phyloP scores from a whole-genome alignment of 768 basidiomycete genomes.

The Omphalotus guepiniiformis region DNA sequence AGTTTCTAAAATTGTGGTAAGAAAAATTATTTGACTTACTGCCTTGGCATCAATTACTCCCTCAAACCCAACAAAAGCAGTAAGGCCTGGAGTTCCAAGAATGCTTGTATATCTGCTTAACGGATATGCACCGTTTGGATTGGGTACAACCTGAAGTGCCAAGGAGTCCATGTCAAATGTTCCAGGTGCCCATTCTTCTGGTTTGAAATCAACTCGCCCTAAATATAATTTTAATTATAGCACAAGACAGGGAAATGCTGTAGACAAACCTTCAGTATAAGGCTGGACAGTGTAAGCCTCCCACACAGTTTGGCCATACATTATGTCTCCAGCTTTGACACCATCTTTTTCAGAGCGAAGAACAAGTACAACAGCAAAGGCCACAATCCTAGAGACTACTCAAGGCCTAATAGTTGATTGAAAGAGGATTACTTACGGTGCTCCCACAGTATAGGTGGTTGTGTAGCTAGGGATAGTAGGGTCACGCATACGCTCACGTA shows the following conservation, averaged over 20 bases:
- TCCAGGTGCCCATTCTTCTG: slow-evolving; percentile 12
- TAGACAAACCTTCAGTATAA: slow-evolving; percentile 18
- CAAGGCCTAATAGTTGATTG: background rate
- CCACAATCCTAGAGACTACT: slow-evolving; percentile 8
- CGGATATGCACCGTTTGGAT: slow-evolving; percentile 20
- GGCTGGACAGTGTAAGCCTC: slow-evolving; percentile 19
- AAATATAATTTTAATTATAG: background rate
- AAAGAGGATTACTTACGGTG: slow-evolving; percentile 12
- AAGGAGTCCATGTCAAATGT: slow-evolving; percentile 21
- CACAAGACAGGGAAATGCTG: too few relatives aligned
- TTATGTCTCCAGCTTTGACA: slow-evolving; percentile 23
- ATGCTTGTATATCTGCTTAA: slow-evolving; percentile 15
- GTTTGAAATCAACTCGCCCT: slow-evolving; percentile 15
- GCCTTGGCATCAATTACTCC: slow-evolving; percentile 16
- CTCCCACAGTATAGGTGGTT: slow-evolving; percentile 14
- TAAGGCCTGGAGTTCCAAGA: slow-evolving; percentile 24
- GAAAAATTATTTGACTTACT: slow-evolving; percentile 3
- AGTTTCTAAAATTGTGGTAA: background rate
- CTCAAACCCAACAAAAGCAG: slow-evolving; percentile 24
- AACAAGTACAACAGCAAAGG: slow-evolving; percentile 27
- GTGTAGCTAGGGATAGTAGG: slow-evolving; percentile 14
- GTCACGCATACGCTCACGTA: slow-evolving; percentile 28
- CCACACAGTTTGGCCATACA: slow-evolving; percentile 26
- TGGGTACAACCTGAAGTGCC: slow-evolving; percentile 16
- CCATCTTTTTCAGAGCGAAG: slow-evolving; percentile 27